Base-by-base conservation (phyloP, 208 protist genomes). In the Trypanosoma platydactyli region DNA sequence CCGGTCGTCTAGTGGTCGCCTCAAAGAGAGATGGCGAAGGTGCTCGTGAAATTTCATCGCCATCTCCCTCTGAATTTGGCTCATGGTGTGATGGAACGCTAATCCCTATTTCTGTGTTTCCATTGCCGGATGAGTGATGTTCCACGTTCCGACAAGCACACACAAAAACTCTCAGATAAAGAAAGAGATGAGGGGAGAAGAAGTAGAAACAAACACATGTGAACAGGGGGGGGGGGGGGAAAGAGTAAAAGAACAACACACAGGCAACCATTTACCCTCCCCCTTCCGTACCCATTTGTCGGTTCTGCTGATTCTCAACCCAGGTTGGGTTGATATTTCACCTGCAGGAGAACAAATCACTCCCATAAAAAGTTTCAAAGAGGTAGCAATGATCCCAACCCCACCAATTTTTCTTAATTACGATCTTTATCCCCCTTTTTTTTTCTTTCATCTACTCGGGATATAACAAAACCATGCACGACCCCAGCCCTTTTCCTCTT, bases 11-110 rank as follows among this genome's bases (percentile, higher is more conserved):
- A 9, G 44, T 73, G 27, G 71, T 67, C 38, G n/a, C 25, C 24
- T 41, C 15, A 44, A 62, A 18, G 71, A 79, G 3, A 82, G 64
- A 18, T 41, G 64, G 18, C 63, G 58, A 30, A 84, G 33, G 20
- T 73, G 75, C 22, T 77, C 65, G 15, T 67, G 57, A 41, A 84
- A 67, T 11, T 48, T 58, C 4, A 57, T 51, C 15, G 57, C 64
- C 42, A 81, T 76, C 30, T 73, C 9, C 27, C 30, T 46, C 38
- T 80, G 70, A 12, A 58, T 55, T 24, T 70, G 24, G 50, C 68
- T 78, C 81, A 87, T 87, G 48, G n/a, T 20, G 41, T 18, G 22
- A 49, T 60, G 25, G 57, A 41, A 68, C 30, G 24, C 27, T 30
- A 15, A n/a, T 29, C 3, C n/a, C n/a, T n/a, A n/a, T n/a, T n/a